Evolutionary conservation across 495 filamentous ascomycete species (phyloP).

Genomic region (Podospora fimiseda): DNA sequence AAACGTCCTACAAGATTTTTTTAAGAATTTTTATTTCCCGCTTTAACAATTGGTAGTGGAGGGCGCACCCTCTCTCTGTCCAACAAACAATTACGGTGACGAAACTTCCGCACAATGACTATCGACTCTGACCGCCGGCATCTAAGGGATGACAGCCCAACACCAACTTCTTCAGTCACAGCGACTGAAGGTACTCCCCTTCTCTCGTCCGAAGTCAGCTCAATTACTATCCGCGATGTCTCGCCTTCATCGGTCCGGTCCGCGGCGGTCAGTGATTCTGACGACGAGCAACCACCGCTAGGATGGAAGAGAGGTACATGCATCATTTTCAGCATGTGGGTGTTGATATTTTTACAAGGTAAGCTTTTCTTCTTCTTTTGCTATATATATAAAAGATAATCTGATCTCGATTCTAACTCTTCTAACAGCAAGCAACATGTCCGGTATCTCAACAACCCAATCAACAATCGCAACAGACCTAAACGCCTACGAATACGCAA

Average conservation of each 20-base stretch:
- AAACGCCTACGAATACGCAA: slow-evolving; percentile 60
- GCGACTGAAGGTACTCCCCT: slow-evolving; percentile 35
- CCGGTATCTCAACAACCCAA: slow-evolving; percentile 66
- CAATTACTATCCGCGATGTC: slow-evolving; percentile 14
- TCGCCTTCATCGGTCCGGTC: not conserved
- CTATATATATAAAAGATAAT: not conserved
- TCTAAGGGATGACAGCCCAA: slow-evolving; percentile 13
- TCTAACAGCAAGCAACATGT: slow-evolving; percentile 65
- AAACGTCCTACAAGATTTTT: too few relatives aligned
- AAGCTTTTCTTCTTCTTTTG: not conserved
- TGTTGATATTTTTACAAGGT: slow-evolving; percentile 41
- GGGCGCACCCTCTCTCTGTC: not conserved
- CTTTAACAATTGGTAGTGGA: too few relatives aligned
- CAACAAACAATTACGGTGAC: not conserved
- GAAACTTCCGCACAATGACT: not conserved
- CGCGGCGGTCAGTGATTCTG: not conserved
- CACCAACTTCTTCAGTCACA: slow-evolving; percentile 13
- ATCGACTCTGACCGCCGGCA: not conserved
- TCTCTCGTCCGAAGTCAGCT: slow-evolving; percentile 28
- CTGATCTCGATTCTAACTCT: not conserved
- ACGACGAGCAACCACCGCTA: slow-evolving; percentile 7
- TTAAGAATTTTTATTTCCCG: too few relatives aligned
- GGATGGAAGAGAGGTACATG: slow-evolving; percentile 14
- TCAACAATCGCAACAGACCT: slow-evolving; percentile 64
- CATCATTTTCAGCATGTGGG: slow-evolving; percentile 39